Evolutionary conservation across 495 filamentous ascomycete genomes (phyloP), one percentile per base, ranked within the genome.

Genomic region (Annulohypoxylon bovei): DNA sequence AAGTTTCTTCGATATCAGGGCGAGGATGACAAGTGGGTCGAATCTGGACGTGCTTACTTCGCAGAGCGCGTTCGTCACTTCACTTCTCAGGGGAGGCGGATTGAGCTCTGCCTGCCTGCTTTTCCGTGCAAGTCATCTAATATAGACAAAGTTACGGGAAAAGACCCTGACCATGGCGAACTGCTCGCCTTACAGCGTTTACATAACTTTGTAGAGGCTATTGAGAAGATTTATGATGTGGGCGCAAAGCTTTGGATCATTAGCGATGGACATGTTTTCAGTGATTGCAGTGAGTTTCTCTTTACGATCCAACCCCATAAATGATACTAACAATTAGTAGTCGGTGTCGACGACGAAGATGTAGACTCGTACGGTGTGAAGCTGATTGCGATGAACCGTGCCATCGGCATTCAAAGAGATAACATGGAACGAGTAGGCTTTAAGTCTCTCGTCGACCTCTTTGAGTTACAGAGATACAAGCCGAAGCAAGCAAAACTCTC

Each of bases 191-290:
- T 82, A 46, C 67, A 77, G 12, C 67, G 71, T 0, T 71, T 82
- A 6, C 66, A 77, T 32, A 61, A 39, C 0, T 82, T 81, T 33
- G 53, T 78, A n/a, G 63, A 64, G 16, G 69, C 62, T 25, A 27
- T 79, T 4, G 75, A 79, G 25, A 54, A 71, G 16, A 47, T 81
- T 9, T 82, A 82, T 42, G 27, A 44, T 9, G 75, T 75, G 0
- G 80, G 80, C 1, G 78, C 71, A 27, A 78, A 73, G 40, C 52
- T 82, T 11, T 78, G 71, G 71, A 71, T 82, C 27, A 73, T 81
- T 49, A 81, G 79, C 52, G 80, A 82, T 23, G 80, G 80, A 18
- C 81, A 83, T 66, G 79, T 83, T 18, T 82, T 83, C 25, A 79
- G 77, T 40, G 80, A 82, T 60, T 81, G 80, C 65, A 80, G 77